These are phyloP conservation scores for Eucalyptus regnans DNA, from an alignment of 345 rosid species.

Conservation along the genomic window DNA sequence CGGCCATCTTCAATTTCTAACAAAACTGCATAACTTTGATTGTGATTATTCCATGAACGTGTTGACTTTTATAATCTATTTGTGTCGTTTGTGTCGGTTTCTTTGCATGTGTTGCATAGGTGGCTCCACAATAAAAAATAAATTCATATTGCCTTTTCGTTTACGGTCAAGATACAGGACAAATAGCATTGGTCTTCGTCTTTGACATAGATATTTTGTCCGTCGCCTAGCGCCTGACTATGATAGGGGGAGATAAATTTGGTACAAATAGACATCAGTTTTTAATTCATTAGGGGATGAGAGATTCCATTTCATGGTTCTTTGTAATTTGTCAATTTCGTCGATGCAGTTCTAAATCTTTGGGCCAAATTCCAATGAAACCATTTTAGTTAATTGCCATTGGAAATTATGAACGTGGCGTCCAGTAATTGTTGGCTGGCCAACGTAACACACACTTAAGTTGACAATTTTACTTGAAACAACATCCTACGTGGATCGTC, in stretches of 20 bases:
- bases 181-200: not conserved
- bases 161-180: not conserved
- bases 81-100: too few species aligned
- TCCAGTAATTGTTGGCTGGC: not conserved
- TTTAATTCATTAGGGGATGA: too few species aligned
- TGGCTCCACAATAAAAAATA: too few species aligned
- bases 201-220: not conserved
- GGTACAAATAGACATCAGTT: not conserved
- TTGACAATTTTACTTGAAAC: not conserved
- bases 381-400: not conserved
- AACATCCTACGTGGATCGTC: not conserved
- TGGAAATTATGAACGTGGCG: accelerated
- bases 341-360: too few species aligned
- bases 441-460: not conserved
- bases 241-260: not conserved
- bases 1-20: not conserved
- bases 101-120: too few species aligned
- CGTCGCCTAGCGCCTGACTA: not conserved
- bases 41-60: not conserved
- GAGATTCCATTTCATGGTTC: not conserved
- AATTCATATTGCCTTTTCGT: not conserved
- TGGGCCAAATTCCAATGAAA: not conserved
- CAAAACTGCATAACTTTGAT: too few species aligned
- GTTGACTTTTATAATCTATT: not conserved
- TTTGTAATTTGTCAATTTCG: not conserved